A percentile compares a stretch with the other conserved stretches of the same genome.
phyloP scores from a whole-genome alignment of 2,329 filamentous ascomycete species.

The Xylariaceae sp. region DNA sequence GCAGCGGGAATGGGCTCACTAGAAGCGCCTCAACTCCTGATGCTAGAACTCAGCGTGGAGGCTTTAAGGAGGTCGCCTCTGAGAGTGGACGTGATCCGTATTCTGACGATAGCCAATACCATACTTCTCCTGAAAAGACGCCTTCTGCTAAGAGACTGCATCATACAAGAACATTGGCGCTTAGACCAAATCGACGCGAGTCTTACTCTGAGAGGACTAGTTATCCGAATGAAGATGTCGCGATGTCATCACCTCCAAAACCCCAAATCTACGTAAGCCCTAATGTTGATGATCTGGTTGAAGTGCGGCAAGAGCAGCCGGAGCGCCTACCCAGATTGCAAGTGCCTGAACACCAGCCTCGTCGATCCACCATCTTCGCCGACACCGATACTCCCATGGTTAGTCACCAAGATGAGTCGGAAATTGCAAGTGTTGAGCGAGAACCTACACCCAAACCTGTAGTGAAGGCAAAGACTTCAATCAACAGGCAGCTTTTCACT shows the following conservation, averaged over 20 bases:
- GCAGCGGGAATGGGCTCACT: slow-evolving; percentile 32
- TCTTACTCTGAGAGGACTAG: slow-evolving; percentile 34
- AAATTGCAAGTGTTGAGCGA: slow-evolving; percentile 34
- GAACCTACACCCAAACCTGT: slow-evolving; percentile 37
- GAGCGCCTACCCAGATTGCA: slow-evolving; percentile 30
- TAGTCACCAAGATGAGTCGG: slow-evolving; percentile 38
- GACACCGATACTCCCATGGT: slow-evolving; percentile 39
- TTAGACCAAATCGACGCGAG: slow-evolving; percentile 33
- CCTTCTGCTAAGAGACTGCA: slow-evolving; percentile 37
- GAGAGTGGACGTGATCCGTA: slow-evolving; percentile 33
- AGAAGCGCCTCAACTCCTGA: slow-evolving; percentile 43
- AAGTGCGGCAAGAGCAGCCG: slow-evolving; percentile 26
- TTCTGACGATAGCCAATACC: slow-evolving; percentile 36
- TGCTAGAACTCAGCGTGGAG: slow-evolving; percentile 33
- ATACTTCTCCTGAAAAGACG: slow-evolving; percentile 39
- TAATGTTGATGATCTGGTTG: slow-evolving; percentile 30
- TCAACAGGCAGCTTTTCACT: slow-evolving; percentile 39
- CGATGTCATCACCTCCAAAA: slow-evolving; percentile 29
- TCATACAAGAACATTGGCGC: slow-evolving; percentile 31
- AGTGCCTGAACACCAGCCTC: slow-evolving; percentile 29
- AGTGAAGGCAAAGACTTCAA: slow-evolving; percentile 33
- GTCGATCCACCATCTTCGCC: slow-evolving; percentile 39
- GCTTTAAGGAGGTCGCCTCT: slow-evolving; percentile 28
- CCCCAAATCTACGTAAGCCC: slow-evolving; percentile 31
- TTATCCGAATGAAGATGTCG: slow-evolving; percentile 24